phyloP scores from a whole-genome alignment of 2,329 filamentous ascomycete species.

The Ramichloridium luteum region DNA sequence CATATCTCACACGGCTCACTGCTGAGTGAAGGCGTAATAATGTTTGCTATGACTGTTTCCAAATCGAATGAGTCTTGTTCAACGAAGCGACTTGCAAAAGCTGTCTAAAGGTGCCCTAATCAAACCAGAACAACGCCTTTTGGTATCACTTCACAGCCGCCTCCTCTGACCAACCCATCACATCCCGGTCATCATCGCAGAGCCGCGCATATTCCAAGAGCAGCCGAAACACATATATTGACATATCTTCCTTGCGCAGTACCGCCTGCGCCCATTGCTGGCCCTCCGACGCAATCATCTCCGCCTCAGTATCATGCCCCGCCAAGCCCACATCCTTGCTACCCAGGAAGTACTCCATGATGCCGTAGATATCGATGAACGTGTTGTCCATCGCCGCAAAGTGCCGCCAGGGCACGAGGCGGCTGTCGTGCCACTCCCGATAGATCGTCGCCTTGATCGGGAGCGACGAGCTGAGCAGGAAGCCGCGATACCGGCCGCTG shows the following conservation, averaged over 20 bases:
- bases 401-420: slow-evolving; percentile 26
- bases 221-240: slow-evolving; percentile 55
- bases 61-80: too few relatives aligned
- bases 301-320: slow-evolving; percentile 43
- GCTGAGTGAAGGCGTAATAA: too few relatives aligned
- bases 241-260: slow-evolving; percentile 60
- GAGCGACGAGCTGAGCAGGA: slow-evolving; percentile 16
- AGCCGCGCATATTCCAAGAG: slow-evolving; percentile 34
- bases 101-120: too few relatives aligned
- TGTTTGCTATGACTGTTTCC: too few relatives aligned
- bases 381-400: slow-evolving; percentile 24
- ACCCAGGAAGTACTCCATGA: slow-evolving; percentile 44
- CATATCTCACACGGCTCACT: too few relatives aligned
- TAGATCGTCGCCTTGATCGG: slow-evolving; percentile 27
- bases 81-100: too few relatives aligned
- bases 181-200: slow-evolving; percentile 31
- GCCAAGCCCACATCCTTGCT: slow-evolving; percentile 18
- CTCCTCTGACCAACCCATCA: slow-evolving; percentile 28
- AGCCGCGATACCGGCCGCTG: slow-evolving; percentile 25
- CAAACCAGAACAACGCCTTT: slow-evolving; percentile 16
- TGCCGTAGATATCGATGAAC: slow-evolving; percentile 18
- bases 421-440: slow-evolving; percentile 27
- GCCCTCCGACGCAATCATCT: slow-evolving; percentile 52
- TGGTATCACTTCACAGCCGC: too few relatives aligned
- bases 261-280: slow-evolving; percentile 58